Evolutionary conservation across 179 eudicot species (phyloP), one percentile per base, ranked within the genome.

Genomic region (Gypsophila paniculata): DNA sequence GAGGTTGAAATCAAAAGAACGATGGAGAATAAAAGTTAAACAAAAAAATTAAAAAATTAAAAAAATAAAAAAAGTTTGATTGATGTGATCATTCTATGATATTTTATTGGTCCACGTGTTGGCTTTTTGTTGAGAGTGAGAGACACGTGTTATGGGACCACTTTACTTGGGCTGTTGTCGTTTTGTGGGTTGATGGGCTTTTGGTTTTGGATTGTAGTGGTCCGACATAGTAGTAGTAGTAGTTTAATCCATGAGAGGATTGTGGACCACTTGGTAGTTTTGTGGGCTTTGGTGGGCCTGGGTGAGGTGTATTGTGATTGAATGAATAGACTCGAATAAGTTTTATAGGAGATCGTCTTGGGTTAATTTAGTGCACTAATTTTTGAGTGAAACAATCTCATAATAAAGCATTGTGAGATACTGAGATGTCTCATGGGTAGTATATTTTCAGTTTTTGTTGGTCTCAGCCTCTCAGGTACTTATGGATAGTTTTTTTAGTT

Each of bases 11-110:
- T 85, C 92, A 74, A 85, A 76, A 75, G 73, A 51, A 67, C 54
- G 87, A 70, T 76, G 76, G 70, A 21, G 59, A 76, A 59, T 69
- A 14, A 71, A 58, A 57, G 77, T 36, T 65, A 15, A n/a, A 6
- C 18, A 58, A 51, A 48, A 79, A 73, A 61, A 38, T 88, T 85
- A 73, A 86, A 39, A 61, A 46, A 89, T 85, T 73, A 86, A 39
- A n/a, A n/a, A n/a, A n/a, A n/a, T n/a, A n/a, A n/a, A n/a, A n/a
- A n/a, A 93, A 88, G 96, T 42, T 42, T 42, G 11, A 42, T 42
- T 79, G 83, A 86, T 81, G 76, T 82, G 84, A 89, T 91, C 97
- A 81, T 82, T 82, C 79, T 53, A 76, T 23, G 54, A 29, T 8
- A 0, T 72, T 13, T 44, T 42, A 89, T 87, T 86, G 83, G 90